Evolutionary conservation across 2,329 filamentous ascomycete species (phyloP), one percentile per base, ranked within the genome.

Genomic region (Phialocephala subalpina): DNA sequence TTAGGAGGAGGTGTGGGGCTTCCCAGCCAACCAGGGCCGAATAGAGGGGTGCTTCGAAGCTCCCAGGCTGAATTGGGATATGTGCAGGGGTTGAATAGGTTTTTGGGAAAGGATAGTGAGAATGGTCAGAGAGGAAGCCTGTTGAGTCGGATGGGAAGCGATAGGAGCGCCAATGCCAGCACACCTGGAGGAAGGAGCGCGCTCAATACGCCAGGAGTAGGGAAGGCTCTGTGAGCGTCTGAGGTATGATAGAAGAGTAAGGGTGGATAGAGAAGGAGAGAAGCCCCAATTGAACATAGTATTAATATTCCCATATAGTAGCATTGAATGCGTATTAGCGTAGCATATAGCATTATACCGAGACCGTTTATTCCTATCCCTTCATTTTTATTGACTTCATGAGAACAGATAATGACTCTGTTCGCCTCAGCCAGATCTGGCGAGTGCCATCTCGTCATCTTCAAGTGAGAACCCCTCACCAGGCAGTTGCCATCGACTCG

Each of bases 221-320:
- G 55, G 20, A 57, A 57, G 55, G 55, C 55, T 9, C 7, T 36
- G 33, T 57, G 33, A 38, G 14, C 18, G 27, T 9, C 20, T 5
- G 7, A 49, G 11, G 20, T 20, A 49, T 11, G 45, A 6, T 22
- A 25, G 20, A 35, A 27, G 9, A 12, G 11, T 11, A 27, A 33
- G 18, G 25, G 35, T 36, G 55, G 12, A 57, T 57, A 22, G 25
- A 5, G 33, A 5, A 38, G n/a, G 55, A 57, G 53, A 57, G 55
- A 20, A 25, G 20, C 4, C 20, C 45, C 11, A 18, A 18, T 33
- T 53, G 20, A 38, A 57, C 33, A 36, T 57, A 57, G 29, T 57
- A 57, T 9, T 57, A 57, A 57, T 57, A 20, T 25, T 16, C 49
- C 49, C 49, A 53, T 53, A 53, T 53, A 53, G 49, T 53, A 53